phyloP scores from a whole-genome alignment of 2,329 filamentous ascomycete species.

The Penicillium sp. region DNA sequence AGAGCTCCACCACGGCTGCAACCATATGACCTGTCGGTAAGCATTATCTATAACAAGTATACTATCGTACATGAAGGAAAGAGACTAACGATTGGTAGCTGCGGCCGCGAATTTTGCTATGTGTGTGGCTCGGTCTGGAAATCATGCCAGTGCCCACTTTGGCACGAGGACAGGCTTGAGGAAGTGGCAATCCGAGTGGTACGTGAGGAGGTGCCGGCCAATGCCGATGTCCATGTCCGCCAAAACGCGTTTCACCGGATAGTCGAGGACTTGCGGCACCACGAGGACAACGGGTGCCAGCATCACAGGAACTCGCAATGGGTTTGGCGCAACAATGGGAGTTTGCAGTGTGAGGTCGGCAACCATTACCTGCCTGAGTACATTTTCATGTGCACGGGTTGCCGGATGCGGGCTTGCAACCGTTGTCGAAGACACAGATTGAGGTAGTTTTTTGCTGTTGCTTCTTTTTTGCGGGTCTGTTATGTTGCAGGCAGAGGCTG shows the following conservation, averaged over 20 bases:
- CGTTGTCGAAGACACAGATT: conserved; percentile 1
- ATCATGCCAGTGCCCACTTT: conserved; percentile 7
- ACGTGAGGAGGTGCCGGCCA: conserved; percentile 4
- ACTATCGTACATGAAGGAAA: background rate
- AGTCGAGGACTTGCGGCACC: background rate
- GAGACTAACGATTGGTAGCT: conserved; percentile 4
- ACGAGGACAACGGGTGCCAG: conserved; percentile 10
- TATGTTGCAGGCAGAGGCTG: background rate
- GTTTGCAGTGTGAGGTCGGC: background rate
- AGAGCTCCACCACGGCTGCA: conserved; percentile 11
- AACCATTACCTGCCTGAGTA: background rate
- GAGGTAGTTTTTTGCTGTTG: background rate
- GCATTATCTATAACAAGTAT: background rate
- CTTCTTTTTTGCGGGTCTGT: too few species aligned
- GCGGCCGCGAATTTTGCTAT: conserved; percentile 12
- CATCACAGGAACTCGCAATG: conserved; percentile 12
- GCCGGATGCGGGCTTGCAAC: conserved; percentile 10
- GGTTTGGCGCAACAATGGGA: background rate
- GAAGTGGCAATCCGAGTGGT: conserved; percentile 3
- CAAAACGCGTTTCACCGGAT: conserved; percentile 2
- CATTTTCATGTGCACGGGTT: conserved; percentile 9
- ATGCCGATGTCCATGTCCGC: background rate
- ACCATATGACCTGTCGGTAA: conserved; percentile 19
- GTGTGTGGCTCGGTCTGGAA: conserved; percentile 5
- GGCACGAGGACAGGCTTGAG: conserved; percentile 8